A percentile compares a stretch with the other conserved stretches of the same genome.
Evolutionary conservation across 768 basidiomycete genomes (phyloP).

Genomic region (Cystofilobasidium macerans): DNA sequence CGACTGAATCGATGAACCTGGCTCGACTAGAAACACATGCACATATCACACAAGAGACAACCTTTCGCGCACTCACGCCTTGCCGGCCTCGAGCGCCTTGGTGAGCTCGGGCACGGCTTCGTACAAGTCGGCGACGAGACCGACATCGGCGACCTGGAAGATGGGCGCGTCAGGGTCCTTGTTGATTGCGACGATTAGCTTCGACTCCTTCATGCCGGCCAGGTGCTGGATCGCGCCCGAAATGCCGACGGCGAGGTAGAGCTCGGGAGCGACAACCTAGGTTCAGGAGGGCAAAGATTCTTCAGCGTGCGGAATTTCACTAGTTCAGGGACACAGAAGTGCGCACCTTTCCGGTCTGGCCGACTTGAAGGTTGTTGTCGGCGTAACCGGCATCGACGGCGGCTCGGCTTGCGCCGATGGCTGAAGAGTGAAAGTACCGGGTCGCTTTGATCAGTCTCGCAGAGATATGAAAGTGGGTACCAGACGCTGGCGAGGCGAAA

Average conservation of each 20-base stretch:
- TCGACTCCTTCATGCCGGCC: slow-evolving; percentile 98
- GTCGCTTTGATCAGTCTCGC: no score
- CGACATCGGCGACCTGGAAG: slow-evolving; percentile 83
- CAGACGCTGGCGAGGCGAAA: neutral
- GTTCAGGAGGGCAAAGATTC: neutral
- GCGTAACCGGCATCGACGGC: slow-evolving; percentile 98
- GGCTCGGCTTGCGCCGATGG: slow-evolving; percentile 93
- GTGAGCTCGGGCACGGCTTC: slow-evolving; percentile 82
- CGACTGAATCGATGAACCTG: no score
- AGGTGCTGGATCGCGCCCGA: slow-evolving; percentile 98
- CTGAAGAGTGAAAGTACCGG: slow-evolving; percentile 38
- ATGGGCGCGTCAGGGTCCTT: slow-evolving; percentile 99
- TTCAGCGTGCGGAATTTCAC: neutral
- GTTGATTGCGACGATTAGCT: slow-evolving; percentile 94
- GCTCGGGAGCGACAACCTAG: slow-evolving; percentile 78
- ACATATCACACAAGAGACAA: neutral
- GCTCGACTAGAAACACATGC: neutral
- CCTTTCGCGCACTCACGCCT: neutral
- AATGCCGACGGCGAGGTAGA: slow-evolving; percentile 93
- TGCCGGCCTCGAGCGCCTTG: slow-evolving; percentile 62
- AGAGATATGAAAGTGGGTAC: no score
- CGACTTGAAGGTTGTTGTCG: slow-evolving; percentile 96
- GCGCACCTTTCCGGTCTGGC: slow-evolving; percentile 78
- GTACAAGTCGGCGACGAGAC: slow-evolving; percentile 86
- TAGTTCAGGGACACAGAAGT: neutral